Evolutionary conservation across 768 basidiomycete genomes (phyloP), one percentile per base, ranked within the genome.

Genomic region (Ephemerocybe angulata): DNA sequence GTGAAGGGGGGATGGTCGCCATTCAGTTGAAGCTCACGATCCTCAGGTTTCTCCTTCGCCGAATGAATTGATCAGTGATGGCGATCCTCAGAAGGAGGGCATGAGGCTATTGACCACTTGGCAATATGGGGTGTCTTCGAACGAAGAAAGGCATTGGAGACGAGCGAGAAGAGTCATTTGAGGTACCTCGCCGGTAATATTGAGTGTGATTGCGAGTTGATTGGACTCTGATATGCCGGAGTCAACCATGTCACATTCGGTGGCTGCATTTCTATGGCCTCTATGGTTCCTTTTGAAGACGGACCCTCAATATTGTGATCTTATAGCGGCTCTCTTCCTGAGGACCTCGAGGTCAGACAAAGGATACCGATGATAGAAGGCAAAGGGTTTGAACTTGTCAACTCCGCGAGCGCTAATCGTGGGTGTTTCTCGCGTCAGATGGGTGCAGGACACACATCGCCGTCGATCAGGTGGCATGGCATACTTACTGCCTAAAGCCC

Each of bases 321-420:
- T 46, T 24, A 8, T 4, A 17, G 21, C 21, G 24, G 6, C 12
- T 25, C 33, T 35, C 22, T 46, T 46, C 44, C 7, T 25, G 12
- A 6, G 22, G 44, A 17, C 29, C 47, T 31, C 29, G 27, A 30
- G 13, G 48, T 30, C 10, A 13, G 48, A 35, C 4, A 50, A 50
- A 6, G 22, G 44, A 17, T 17, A 27, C 22, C 29, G 27, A 30
- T 10, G 48, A 19, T 7, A 13, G 48, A 35, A 4, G 35, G 35
- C 31, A 22, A 35, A 50, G 29, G 31, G 12, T 33, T 13, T 4
- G n/a, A 31, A 22, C 4, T 21, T 8, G 1, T 10, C 29, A 50
- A 50, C 48, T 50, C 48, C 48, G 48, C 48, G 48, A 50, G 21
- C 21, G 27, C 31, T 50, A 8, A 6, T 19, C 31, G 48, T 33